Evolutionary conservation across 345 rosid genomes (phyloP).

Genomic region (Salix caprea): DNA sequence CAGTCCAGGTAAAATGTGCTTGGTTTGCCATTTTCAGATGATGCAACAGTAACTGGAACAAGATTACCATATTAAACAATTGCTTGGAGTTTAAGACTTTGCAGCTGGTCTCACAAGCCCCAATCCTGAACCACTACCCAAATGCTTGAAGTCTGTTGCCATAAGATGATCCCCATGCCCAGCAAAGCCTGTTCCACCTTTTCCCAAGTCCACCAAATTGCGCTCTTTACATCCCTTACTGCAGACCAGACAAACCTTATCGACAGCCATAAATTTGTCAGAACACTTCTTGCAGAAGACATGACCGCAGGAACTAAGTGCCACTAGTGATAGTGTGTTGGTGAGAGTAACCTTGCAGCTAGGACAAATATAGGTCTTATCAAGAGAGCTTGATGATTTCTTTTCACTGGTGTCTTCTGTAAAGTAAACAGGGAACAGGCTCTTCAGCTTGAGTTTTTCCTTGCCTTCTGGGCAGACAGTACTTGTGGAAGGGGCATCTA

Average conservation of each 20-base stretch:
- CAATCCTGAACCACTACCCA: conserved; percentile 92
- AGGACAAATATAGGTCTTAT: conserved; percentile 72
- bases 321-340: conserved; percentile 67
- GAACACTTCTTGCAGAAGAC: conserved; percentile 96
- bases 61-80: neutral
- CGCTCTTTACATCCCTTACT: conserved; percentile 65
- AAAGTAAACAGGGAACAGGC: conserved; percentile 65
- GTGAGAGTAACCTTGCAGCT: conserved; percentile 95
- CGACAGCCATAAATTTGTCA: conserved; percentile 60
- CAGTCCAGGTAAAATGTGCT: neutral
- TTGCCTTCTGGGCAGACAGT: conserved; percentile 87
- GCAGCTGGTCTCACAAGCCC: conserved; percentile 72
- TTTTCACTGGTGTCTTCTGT: conserved; percentile 67
- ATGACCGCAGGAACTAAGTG: conserved; percentile 87
- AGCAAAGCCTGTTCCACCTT: conserved; percentile 90
- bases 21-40: neutral
- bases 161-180: conserved; percentile 80
- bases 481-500: conserved; percentile 56
- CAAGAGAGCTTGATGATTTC: conserved; percentile 48
- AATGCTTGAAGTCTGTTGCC: conserved; percentile 86
- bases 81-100: conserved; percentile 4
- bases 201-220: conserved; percentile 65
- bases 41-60: neutral
- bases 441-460: conserved; percentile 81
- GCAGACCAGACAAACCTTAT: conserved; percentile 84